Percentiles rank a stretch among this genome's conserved stretches.
Evolutionary conservation across 331 rosid species (phyloP).

Genomic region (Phaseolus coccineus): DNA sequence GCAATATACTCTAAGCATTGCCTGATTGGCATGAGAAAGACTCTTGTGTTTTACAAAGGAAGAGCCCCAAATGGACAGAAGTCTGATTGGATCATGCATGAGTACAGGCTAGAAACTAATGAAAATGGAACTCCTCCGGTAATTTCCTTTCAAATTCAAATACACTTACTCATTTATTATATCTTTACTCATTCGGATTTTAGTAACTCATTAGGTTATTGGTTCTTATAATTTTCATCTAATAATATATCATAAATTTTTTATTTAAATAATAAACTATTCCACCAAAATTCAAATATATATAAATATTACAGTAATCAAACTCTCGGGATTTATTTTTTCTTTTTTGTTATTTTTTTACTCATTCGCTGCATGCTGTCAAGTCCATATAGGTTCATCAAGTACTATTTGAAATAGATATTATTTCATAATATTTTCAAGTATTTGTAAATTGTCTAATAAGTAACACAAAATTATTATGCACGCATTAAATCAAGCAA

Average conservation of each 20-base stretch:
- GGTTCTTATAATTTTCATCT: background rate
- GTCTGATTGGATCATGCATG: constrained; percentile 85
- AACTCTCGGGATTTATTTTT: background rate
- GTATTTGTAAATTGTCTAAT: background rate
- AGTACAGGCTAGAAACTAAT: constrained; percentile 68
- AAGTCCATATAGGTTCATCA: background rate
- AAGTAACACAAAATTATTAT: background rate
- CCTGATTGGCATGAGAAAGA: constrained; percentile 71
- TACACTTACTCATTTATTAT: background rate
- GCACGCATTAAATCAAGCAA: background rate
- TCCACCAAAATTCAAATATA: background rate
- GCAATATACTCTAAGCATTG: constrained; percentile 61
- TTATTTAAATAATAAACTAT: background rate
- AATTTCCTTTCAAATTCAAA: background rate
- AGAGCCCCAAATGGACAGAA: constrained; percentile 76
- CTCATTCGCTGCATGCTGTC: background rate
- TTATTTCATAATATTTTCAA: background rate
- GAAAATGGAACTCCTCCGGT: constrained; percentile 73
- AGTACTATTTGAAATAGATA: background rate
- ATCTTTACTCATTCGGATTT: background rate
- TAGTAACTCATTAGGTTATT: background rate
- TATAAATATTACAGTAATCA: background rate
- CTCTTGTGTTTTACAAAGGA: constrained; percentile 71
- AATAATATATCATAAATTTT: background rate
- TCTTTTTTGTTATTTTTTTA: background rate